A percentile compares a stretch with the other conserved stretches of the same genome.
These are phyloP conservation scores for Cadophora sp. DNA, from an alignment of 2,329 filamentous ascomycete genomes.

Conservation along the genomic window DNA sequence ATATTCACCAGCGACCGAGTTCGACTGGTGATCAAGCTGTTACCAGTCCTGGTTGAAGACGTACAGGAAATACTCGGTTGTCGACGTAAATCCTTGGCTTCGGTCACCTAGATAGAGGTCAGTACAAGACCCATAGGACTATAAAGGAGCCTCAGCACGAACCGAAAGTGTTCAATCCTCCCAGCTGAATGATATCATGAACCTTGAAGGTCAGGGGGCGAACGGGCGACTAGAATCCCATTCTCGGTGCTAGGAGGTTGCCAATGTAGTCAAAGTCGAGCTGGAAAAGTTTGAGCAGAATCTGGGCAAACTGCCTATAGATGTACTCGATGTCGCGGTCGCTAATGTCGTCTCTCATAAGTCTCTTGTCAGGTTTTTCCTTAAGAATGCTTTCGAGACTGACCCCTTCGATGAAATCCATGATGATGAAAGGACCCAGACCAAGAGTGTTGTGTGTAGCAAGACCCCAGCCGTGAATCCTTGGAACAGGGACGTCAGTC, in stretches of 20 bases:
- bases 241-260: constrained; percentile 22
- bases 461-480: constrained; percentile 22
- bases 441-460: constrained; percentile 26
- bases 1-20: constrained; percentile 43
- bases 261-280: constrained; percentile 31
- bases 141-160: background rate
- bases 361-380: constrained; percentile 20
- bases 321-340: constrained; percentile 28
- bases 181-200: constrained; percentile 44
- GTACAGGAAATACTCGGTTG: constrained; percentile 38
- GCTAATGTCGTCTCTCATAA: constrained; percentile 27
- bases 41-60: constrained; percentile 45
- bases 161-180: constrained; percentile 43
- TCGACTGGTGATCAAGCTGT: constrained; percentile 47
- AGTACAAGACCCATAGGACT: background rate
- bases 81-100: constrained; percentile 26
- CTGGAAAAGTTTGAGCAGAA: constrained; percentile 31
- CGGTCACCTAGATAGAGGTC: constrained; percentile 27
- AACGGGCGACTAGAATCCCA: constrained; percentile 29
- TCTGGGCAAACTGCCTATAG: constrained; percentile 27
- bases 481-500: constrained; percentile 26
- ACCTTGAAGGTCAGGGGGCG: constrained; percentile 47
- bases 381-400: constrained; percentile 27
- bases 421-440: constrained; percentile 29
- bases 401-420: constrained; percentile 27